Evolutionary conservation across 768 basidiomycete species (phyloP), one percentile per base, ranked within the genome.

Genomic region (Amanita thiersii): DNA sequence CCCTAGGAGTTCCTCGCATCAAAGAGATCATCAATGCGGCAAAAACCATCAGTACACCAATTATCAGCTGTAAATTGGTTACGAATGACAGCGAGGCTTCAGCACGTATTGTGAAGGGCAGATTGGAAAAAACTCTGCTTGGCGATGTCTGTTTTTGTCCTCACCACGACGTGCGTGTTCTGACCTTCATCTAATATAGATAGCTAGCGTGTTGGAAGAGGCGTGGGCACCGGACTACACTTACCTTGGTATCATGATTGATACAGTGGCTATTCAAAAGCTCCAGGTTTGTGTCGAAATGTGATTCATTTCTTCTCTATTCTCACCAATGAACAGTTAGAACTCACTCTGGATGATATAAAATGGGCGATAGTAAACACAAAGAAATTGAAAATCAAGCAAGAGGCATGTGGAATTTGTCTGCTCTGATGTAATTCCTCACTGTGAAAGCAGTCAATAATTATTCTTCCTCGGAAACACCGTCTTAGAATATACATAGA

Each of bases 1-100:
- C 96, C 0, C 78, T 98, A 26, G 96, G 96, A 62, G 96, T 98
- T n/a, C 96, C 96, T 2, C 94, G 96, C 54, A 98, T 99, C 65
- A 98, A 98, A 62, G 96, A 99, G 62, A 98, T 99, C 50, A 99
- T 99, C 70, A 99, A 98, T 52, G 96, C 92, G 2, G 89, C 96
- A n/a, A 99, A 96, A 59, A 63, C 71, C 28, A 98, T 99, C 63
- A 92, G 86, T 55, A 99, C 96, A 0, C 96, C 96, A 3, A 97
- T 99, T 59, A 99, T 99, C 60, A 93, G 93, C 47, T 94, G 93
- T 53, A 90, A 88, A 58, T 72, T 99, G 18, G 90, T 90, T 9
- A 84, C 84, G 5, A 68, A 72, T 40, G 71, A 86, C 48, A 91
- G 79, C 49, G 96, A 98, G 56, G 76, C 86, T n/a, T 90, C 94